Percentiles rank a stretch among this genome's conserved stretches.
These are phyloP conservation scores for Asparagopsis taxiformis DNA, from an alignment of 31 red algal genomes.

Conservation along the genomic window DNA sequence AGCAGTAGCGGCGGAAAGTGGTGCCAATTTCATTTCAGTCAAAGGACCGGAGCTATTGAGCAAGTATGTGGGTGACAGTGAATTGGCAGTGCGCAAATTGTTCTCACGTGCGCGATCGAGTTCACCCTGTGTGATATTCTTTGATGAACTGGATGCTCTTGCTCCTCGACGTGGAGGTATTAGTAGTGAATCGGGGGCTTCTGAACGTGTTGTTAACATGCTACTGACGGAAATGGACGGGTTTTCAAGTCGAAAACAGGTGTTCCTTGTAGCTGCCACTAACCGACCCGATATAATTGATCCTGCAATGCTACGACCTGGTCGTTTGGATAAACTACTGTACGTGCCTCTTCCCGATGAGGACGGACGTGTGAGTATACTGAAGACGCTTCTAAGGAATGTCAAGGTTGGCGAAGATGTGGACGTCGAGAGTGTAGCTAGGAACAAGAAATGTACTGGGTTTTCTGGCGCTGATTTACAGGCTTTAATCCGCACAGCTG, in stretches of 20 bases:
- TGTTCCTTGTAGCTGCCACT: constrained; percentile 83
- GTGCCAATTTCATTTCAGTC: constrained; percentile 95
- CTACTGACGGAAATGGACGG: constrained; percentile 98
- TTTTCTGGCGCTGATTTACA: constrained; percentile 91
- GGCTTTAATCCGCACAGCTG: constrained; percentile 73
- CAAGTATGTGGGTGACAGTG: constrained; percentile 97
- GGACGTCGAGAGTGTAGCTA: constrained; percentile 44
- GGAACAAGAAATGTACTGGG: constrained; percentile 25
- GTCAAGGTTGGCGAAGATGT: constrained; percentile 61
- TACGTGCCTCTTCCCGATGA: constrained; percentile 79
- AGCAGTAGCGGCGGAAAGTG: constrained; percentile 88
- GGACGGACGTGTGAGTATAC: constrained; percentile 59
- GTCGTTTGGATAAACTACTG: constrained; percentile 87
- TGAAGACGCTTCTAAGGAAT: constrained; percentile 47
- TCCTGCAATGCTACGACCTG: constrained; percentile 85
- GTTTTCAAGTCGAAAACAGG: constrained; percentile 68
- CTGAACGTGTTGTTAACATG: constrained; percentile 93
- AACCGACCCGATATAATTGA: constrained; percentile 93
- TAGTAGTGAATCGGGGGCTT: constrained; percentile 51
- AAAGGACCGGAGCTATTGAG: constrained; percentile 96
- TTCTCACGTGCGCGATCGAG: constrained; percentile 84
- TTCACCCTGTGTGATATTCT: constrained; percentile 96
- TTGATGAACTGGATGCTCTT: constrained; percentile 97
- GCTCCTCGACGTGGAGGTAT: constrained; percentile 77
- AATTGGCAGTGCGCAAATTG: constrained; percentile 85